A percentile compares a stretch with the other conserved stretches of the same genome.
Conservation (phyloP, 495 filamentous ascomycete genomes). For the Aspergillus ellipticus region DNA sequence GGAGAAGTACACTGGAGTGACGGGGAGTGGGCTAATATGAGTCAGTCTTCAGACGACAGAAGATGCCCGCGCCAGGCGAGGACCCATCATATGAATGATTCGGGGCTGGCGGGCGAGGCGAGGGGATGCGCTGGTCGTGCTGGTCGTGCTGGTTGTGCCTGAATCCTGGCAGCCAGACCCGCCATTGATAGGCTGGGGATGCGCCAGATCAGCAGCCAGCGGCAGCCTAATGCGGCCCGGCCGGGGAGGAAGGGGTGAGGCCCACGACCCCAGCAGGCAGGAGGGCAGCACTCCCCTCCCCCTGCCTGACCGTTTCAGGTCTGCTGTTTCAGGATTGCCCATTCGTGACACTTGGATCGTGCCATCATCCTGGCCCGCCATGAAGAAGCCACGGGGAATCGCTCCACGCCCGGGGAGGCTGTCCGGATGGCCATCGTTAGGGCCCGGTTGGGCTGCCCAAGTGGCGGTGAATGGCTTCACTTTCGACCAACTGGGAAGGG, state of each 20-base stretch:
- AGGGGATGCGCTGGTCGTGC: not conserved
- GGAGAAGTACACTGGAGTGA: too few relatives aligned
- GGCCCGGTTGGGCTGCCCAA: slow-evolving; percentile 1
- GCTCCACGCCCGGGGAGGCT: not conserved
- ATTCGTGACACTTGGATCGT: not conserved
- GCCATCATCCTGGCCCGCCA: not conserved
- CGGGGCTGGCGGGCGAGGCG: not conserved
- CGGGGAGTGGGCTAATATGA: too few relatives aligned
- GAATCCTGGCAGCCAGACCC: too few relatives aligned
- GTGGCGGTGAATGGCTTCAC: slow-evolving; percentile 7
- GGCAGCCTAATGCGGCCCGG: slow-evolving; percentile 1
- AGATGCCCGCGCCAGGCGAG: too few relatives aligned
- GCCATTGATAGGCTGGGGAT: not conserved
- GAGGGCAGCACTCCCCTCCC: too few relatives aligned
- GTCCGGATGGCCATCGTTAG: not conserved
- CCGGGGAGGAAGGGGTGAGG: too few relatives aligned
- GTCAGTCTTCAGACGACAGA: too few relatives aligned
- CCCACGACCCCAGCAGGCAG: too few relatives aligned
- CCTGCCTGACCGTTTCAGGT: not conserved
- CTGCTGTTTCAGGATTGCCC: not conserved
- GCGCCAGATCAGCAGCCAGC: not conserved
- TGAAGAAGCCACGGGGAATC: not conserved
- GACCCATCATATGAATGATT: not conserved
- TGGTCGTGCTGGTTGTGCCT: too few relatives aligned
- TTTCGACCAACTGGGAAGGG: not conserved